A percentile compares a stretch with the other conserved stretches of the same genome.
Conservation (phyloP, 768 basidiomycete species). For the Ramaria sp. region DNA sequence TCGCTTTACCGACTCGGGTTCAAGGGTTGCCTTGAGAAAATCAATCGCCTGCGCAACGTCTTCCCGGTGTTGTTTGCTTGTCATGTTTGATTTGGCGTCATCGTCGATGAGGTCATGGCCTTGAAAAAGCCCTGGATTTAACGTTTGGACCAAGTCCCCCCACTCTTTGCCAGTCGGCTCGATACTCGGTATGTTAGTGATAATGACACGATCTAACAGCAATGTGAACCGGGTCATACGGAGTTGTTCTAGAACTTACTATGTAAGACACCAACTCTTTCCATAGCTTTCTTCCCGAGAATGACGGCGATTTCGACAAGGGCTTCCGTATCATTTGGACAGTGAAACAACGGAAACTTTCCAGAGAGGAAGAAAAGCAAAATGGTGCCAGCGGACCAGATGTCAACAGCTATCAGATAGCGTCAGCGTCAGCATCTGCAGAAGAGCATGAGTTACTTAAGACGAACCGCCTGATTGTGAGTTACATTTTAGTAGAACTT, state of each 20-base stretch:
- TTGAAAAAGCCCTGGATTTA: constrained; percentile 53
- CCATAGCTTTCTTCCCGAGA: constrained; percentile 74
- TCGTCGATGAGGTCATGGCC: neutral
- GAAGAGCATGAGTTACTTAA: neutral
- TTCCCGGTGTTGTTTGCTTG: constrained; percentile 30
- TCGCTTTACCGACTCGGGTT: constrained; percentile 68
- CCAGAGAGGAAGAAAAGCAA: constrained; percentile 83
- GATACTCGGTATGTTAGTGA: constrained; percentile 81
- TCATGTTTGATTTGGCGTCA: constrained; percentile 16
- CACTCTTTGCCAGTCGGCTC: constrained; percentile 57
- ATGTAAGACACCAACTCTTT: constrained; percentile 77
- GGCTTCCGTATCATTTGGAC: constrained; percentile 89
- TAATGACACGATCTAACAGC: constrained; percentile 68
- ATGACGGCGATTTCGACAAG: constrained; percentile 89
- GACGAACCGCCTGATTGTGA: constrained; percentile 82
- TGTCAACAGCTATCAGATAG: constrained; percentile 66
- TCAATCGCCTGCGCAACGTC: constrained; percentile 63
- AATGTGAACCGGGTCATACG: neutral
- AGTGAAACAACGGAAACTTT: constrained; percentile 92
- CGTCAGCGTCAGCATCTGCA: neutral
- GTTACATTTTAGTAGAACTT: constrained; percentile 88
- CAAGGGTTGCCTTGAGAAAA: constrained; percentile 61
- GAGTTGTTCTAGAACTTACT: constrained; percentile 38
- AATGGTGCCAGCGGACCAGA: constrained; percentile 93
- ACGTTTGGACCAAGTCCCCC: constrained; percentile 60